These are phyloP conservation scores for Cladophialophora carrionii DNA, from an alignment of 2,329 filamentous ascomycete genomes.

Conservation along the genomic window DNA sequence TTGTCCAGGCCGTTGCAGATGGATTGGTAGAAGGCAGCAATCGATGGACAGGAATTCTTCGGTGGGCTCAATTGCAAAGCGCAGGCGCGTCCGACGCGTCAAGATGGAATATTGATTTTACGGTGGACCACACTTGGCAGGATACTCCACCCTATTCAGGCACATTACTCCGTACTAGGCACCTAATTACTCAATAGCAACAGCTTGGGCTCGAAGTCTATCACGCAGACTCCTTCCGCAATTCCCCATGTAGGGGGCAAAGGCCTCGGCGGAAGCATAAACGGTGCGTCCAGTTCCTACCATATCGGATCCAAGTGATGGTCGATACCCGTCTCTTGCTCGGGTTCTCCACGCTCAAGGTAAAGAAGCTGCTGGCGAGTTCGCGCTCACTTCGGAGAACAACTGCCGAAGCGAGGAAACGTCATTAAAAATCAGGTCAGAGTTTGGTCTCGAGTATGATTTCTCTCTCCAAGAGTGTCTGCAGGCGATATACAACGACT, in stretches of 20 bases:
- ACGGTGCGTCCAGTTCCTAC: neutral
- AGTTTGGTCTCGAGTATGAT: neutral
- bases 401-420: conserved; percentile 22
- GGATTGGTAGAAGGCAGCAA: neutral
- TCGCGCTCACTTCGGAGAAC: neutral
- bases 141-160: neutral
- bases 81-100: conserved; percentile 18
- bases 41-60: neutral
- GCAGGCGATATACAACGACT: neutral
- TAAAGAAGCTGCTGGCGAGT: neutral
- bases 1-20: conserved; percentile 1
- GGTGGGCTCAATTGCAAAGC: neutral
- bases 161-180: neutral
- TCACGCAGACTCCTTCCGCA: neutral
- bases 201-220: neutral
- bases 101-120: neutral
- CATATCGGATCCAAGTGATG: neutral
- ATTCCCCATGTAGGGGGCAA: neutral
- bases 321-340: neutral
- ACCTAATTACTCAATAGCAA: neutral
- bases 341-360: neutral
- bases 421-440: conserved; percentile 13
- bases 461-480: neutral
- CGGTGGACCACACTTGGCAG: neutral
- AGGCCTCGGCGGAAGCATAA: neutral